Base-by-base conservation (phyloP, 164 flowering plant species). In the Dillenia suffruticosa region DNA sequence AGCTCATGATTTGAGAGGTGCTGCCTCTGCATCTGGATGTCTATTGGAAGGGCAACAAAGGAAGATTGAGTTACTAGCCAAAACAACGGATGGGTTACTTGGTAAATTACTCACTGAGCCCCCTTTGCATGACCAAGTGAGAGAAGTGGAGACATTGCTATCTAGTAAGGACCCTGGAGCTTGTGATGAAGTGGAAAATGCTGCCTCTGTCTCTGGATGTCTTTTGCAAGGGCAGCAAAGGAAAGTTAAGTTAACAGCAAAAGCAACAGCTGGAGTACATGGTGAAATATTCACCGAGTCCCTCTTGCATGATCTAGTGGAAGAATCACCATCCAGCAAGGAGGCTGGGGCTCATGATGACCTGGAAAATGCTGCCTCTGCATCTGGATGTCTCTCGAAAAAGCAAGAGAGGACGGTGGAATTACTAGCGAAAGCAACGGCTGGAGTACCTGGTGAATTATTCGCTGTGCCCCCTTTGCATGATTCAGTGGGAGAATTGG, bases 371-470 rank as follows among this genome's bases (percentile, higher is more conserved):
- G 40, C 40, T 32, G 40, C 40, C 40, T 32, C 40, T 5, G 40
- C 40, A 32, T 32, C 40, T 32, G 40, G 40, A 32, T 32, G 40
- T 32, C 40, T 32, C 5, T 32, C 5, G 40, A 32, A 32, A 32
- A 6, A 32, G 40, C 40, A 32, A 32, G 7, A 32, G 40, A 4
- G 40, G 40, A 32, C 5, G 40, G 40, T 32, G 40, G 40, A 46
- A 40, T 77, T 73, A 78, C 59, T 82, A 64, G 67, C 71, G 49
- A 72, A 68, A 66, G 76, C 78, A 14, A 75, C 63, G 54, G 62
- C 72, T 13, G 76, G 82, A 72, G 72, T 59, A 24, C 53, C 67
- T 19, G 61, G 57, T 50, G 81, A 67, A 61, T 64, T 74, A 53
- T 50, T 68, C 44, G 40, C 52, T 19, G 56, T 44, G 43, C 62